Evolutionary conservation across 176 grass and related monocot genomes (phyloP), one percentile per base, ranked within the genome.

Genomic region (Zoysia pacifica): DNA sequence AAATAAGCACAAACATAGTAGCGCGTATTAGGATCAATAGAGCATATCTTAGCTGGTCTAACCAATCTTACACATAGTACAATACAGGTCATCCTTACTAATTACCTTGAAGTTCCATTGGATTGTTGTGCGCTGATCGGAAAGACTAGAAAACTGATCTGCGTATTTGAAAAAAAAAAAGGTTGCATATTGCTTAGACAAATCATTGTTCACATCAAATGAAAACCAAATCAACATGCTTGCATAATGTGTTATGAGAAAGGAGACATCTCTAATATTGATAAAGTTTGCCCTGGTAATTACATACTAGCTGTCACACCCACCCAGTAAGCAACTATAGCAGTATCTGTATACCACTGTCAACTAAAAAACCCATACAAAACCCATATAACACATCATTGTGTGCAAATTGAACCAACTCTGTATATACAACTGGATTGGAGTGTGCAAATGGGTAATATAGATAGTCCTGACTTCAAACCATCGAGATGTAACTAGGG

Each of bases 101-200:
- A 77, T 89, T 97, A 97, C 93, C 86, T 76, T 91, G 91, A 87
- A 81, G 83, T 77, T 46, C 65, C 88, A 86, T 86, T 91, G 62
- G 88, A 72, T 78, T 89, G 83, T 48, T 97, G 94, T 61, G 84
- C 89, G 14, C 61, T 85, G 84, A 56, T 79, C 44, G 77, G 71
- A 54, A 77, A 72, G 48, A 83, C 62, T 69, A 93, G 84, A 84
- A 87, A 77, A 83, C 80, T 60, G 46, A 84, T 78, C 94, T 97
- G 91, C 75, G 53, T 65, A 35, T 20, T 65, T 19, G 18, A 2
- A 9, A 59, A 45, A 28, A 63, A 37, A 70, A 43, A 47, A 59
- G 15, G 46, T 81, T 66, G 9, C 15, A 74, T 79, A 47, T 61
- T 59, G 81, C 62, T 76, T 48, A 79, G 7, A 83, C 20, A 18